A percentile compares a stretch with the other conserved stretches of the same genome.
phyloP scores from a whole-genome alignment of 768 basidiomycete genomes.

The Mycena epipterygia region DNA sequence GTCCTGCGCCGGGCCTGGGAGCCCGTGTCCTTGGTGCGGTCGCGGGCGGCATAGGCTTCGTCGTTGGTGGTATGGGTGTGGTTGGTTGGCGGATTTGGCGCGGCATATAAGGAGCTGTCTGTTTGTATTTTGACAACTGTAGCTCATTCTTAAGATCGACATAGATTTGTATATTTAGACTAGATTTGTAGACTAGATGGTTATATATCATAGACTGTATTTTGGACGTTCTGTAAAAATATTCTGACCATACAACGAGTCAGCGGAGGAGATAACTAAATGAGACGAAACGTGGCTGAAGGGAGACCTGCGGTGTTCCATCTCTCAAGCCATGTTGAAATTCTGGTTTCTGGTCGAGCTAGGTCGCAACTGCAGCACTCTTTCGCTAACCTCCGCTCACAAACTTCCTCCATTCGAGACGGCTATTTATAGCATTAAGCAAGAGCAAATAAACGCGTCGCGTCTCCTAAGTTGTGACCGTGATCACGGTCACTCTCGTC shows the following conservation, averaged over 20 bases:
- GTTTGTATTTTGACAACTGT: constrained; percentile 11
- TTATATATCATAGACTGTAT: no score
- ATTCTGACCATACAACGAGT: no score
- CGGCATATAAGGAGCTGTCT: neutral
- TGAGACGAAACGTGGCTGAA: no score
- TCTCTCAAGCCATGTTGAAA: no score
- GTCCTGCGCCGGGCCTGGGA: neutral
- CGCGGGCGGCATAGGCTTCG: constrained; percentile 30
- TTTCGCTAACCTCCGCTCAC: neutral
- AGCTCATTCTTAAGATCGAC: neutral
- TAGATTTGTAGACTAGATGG: neutral
- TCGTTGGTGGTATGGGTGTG: constrained; percentile 26
- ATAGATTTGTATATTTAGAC: neutral
- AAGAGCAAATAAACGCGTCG: neutral
- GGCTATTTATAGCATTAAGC: neutral
- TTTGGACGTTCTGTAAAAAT: no score
- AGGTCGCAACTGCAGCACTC: neutral
- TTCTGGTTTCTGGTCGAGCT: neutral
- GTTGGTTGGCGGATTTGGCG: constrained; percentile 32
- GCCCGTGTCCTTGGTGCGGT: constrained; percentile 11
- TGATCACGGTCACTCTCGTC: neutral
- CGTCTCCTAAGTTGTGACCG: neutral
- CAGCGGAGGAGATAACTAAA: no score
- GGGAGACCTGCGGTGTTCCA: no score
- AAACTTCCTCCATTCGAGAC: neutral